Percentiles rank a stretch among this genome's conserved stretches.
Evolutionary conservation across 2,329 filamentous ascomycete genomes (phyloP).

Genomic region (Talaromyces rugulosus): DNA sequence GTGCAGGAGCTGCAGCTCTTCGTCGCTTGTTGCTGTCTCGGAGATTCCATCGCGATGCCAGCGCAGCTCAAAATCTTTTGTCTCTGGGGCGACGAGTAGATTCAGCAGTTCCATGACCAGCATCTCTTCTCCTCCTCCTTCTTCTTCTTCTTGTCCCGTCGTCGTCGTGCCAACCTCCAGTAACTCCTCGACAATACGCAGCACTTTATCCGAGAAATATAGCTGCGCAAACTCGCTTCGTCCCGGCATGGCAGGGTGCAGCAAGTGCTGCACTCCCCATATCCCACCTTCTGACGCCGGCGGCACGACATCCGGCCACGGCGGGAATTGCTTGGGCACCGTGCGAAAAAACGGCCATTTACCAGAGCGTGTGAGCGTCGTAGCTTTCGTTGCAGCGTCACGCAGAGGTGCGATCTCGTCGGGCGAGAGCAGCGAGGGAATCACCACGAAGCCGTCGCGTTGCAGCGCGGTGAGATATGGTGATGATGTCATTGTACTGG

Average conservation of each 20-base stretch:
- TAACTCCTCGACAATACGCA: slow-evolving; percentile 62
- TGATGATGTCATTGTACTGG: not conserved
- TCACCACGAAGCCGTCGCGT: slow-evolving; percentile 69
- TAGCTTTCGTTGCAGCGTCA: slow-evolving; percentile 54
- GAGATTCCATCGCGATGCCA: slow-evolving; percentile 87
- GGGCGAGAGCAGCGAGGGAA: slow-evolving; percentile 60
- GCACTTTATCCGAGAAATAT: slow-evolving; percentile 67
- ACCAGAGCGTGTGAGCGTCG: slow-evolving; percentile 61
- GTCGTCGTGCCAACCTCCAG: slow-evolving; percentile 40
- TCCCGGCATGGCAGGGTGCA: slow-evolving; percentile 67
- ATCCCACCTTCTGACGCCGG: slow-evolving; percentile 58
- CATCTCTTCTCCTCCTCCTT: slow-evolving; percentile 47
- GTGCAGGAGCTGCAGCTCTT: slow-evolving; percentile 61
- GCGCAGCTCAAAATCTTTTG: slow-evolving; percentile 65
- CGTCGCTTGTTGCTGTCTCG: slow-evolving; percentile 58
- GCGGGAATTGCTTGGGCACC: slow-evolving; percentile 85
- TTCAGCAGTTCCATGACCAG: slow-evolving; percentile 88
- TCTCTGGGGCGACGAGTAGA: slow-evolving; percentile 68
- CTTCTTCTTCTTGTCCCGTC: slow-evolving; percentile 20
- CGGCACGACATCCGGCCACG: slow-evolving; percentile 62
- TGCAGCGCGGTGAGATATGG: slow-evolving; percentile 55
- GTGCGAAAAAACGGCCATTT: slow-evolving; percentile 78
- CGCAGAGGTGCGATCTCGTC: slow-evolving; percentile 57
- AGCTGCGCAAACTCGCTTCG: slow-evolving; percentile 58
- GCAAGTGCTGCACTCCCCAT: slow-evolving; percentile 84